Evolutionary conservation across 768 basidiomycete genomes (phyloP).

Genomic region (Calocybe cyanea): DNA sequence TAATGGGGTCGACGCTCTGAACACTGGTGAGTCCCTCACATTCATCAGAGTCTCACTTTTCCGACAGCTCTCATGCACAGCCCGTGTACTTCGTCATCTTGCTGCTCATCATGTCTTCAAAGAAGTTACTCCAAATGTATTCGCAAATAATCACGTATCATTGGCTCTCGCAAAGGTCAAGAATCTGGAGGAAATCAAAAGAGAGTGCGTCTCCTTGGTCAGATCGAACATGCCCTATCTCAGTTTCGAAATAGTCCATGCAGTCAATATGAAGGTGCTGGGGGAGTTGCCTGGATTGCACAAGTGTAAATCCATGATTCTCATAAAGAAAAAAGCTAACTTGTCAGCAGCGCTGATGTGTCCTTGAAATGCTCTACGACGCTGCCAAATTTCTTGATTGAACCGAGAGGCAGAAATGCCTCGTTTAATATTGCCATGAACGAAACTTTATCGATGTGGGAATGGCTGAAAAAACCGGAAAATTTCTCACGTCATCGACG

Average conservation of each 20-base stretch:
- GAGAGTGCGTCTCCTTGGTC: constrained; percentile 12
- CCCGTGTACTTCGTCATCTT: constrained; percentile 30
- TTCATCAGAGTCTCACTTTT: not conserved
- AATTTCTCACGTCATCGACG: constrained; percentile 19
- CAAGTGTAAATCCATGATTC: constrained; percentile 6
- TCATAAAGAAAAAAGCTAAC: not conserved
- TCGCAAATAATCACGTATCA: constrained; percentile 32
- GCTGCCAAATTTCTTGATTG: constrained; percentile 9
- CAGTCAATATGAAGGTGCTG: constrained; percentile 7
- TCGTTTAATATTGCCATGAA: constrained; percentile 20
- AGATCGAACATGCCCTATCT: not conserved
- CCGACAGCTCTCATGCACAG: constrained; percentile 12
- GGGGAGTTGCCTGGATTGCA: constrained; percentile 6
- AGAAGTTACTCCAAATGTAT: constrained; percentile 30
- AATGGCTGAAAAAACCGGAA: constrained; percentile 24
- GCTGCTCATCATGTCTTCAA: constrained; percentile 32
- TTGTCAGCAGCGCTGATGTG: constrained; percentile 14
- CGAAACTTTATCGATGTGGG: constrained; percentile 17
- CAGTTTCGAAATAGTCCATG: not conserved
- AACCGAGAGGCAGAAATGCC: constrained; percentile 7
- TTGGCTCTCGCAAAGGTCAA: constrained; percentile 26
- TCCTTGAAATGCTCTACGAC: constrained; percentile 8
- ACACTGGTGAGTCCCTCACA: not conserved
- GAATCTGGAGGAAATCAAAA: constrained; percentile 20
- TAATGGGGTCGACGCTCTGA: not conserved